Percentiles rank a stretch among this genome's conserved stretches.
phyloP scores from a whole-genome alignment of 2,329 filamentous ascomycete genomes.

The Arthrinium puccinioides region DNA sequence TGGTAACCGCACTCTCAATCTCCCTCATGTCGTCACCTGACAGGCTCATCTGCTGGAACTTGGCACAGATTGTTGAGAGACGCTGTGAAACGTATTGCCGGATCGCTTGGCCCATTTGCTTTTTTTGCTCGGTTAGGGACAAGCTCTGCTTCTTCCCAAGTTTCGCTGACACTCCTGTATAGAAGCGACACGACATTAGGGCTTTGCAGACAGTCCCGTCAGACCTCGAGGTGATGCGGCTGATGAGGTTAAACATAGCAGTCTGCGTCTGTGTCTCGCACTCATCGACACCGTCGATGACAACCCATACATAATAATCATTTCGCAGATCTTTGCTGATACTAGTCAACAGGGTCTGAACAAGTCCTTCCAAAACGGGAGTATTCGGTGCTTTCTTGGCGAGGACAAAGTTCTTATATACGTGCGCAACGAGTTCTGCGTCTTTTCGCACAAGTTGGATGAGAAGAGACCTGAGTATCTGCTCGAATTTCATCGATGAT shows the following conservation, averaged over 20 bases:
- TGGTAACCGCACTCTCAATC: constrained; percentile 9
- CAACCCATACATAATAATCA: constrained; percentile 13
- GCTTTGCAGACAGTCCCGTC: constrained; percentile 16
- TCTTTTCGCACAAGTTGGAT: constrained; percentile 19
- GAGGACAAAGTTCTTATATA: constrained; percentile 16
- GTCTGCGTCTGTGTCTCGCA: constrained; percentile 11
- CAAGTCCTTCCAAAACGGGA: constrained; percentile 15
- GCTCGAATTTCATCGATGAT: constrained; percentile 23
- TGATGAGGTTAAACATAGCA: constrained; percentile 3
- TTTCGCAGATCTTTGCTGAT: constrained; percentile 6
- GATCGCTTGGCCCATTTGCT: constrained; percentile 11
- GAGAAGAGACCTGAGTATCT: constrained; percentile 23
- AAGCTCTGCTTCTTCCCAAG: constrained; percentile 12
- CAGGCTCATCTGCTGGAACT: constrained; percentile 11
- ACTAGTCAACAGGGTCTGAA: constrained; percentile 7
- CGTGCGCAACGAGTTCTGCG: constrained; percentile 16
- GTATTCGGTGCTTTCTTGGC: constrained; percentile 11
- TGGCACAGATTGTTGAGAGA: constrained; percentile 1
- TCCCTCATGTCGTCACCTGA: constrained; percentile 7
- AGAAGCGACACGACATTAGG: constrained; percentile 16
- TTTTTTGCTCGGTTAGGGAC: constrained; percentile 18
- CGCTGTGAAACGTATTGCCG: constrained; percentile 11
- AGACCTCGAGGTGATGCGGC: constrained; percentile 5
- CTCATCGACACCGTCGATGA: constrained; percentile 21
- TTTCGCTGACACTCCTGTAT: constrained; percentile 8